phyloP scores from a whole-genome alignment of 2,329 filamentous ascomycete genomes.

The Dendrostoma leiphaemia region DNA sequence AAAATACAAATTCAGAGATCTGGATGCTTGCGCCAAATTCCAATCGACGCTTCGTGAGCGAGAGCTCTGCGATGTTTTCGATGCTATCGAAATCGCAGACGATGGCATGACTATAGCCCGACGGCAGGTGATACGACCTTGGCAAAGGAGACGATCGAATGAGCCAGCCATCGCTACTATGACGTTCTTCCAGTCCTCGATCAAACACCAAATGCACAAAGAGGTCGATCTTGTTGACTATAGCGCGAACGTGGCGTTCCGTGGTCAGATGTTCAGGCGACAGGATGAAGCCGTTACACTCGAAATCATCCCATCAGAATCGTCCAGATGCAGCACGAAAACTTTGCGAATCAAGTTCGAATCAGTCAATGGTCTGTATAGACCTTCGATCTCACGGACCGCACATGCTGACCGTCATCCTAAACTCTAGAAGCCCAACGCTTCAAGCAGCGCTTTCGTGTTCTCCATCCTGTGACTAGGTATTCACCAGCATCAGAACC shows the following conservation, averaged over 20 bases:
- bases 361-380: neutral
- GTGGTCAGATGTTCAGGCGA: neutral
- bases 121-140: conserved; percentile 7
- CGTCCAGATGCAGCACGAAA: neutral
- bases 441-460: neutral
- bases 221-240: neutral
- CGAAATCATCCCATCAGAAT: neutral
- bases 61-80: neutral
- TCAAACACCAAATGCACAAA: neutral
- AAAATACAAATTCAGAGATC: conserved; percentile 1
- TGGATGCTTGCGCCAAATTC: neutral
- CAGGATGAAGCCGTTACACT: neutral
- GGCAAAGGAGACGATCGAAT: neutral
- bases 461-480: neutral
- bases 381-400: neutral
- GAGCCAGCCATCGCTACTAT: neutral
- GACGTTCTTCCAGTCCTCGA: conserved; percentile 5
- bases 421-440: neutral
- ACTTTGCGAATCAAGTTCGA: conserved; percentile 2
- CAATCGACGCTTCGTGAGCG: conserved; percentile 1
- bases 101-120: neutral
- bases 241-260: neutral
- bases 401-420: neutral
- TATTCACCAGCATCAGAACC: neutral
- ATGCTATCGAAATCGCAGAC: conserved; percentile 1